Evolutionary conservation across 83 land plant species (phyloP).

Genomic region (Thuja plicata): DNA sequence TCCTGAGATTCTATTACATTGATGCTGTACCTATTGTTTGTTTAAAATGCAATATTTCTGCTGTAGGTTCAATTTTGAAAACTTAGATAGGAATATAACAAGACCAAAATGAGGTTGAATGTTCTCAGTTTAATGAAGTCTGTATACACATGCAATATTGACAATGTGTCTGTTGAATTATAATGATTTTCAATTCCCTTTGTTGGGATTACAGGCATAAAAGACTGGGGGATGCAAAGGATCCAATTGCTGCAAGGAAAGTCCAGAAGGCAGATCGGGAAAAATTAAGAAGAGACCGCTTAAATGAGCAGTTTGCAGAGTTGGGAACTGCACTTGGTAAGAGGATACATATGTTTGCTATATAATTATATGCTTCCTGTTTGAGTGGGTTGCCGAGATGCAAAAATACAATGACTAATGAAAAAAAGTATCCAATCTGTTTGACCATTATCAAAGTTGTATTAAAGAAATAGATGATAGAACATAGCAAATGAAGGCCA

Average conservation of each 20-base stretch:
- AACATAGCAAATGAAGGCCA: not conserved
- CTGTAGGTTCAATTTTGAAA: not conserved
- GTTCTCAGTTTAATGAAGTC: not conserved
- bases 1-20: not conserved
- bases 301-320: constrained; percentile 77
- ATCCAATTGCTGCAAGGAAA: constrained; percentile 52
- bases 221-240: constrained; percentile 34
- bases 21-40: not conserved
- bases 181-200: not conserved
- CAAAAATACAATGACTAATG: not conserved
- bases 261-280: constrained; percentile 83
- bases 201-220: constrained; percentile 20
- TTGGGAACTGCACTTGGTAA: constrained; percentile 70
- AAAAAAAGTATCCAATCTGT: not conserved
- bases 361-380: not conserved
- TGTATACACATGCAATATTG: not conserved
- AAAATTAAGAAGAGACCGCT: constrained; percentile 73
- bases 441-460: not conserved
- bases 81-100: not conserved
- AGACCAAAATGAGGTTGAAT: not conserved
- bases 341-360: not conserved
- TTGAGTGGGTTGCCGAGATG: not conserved
- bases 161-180: not conserved
- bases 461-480: not conserved
- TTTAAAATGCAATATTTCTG: not conserved